Base-by-base conservation (phyloP, 805 yeast genomes). In the Metschnikowia picachoensis region DNA sequence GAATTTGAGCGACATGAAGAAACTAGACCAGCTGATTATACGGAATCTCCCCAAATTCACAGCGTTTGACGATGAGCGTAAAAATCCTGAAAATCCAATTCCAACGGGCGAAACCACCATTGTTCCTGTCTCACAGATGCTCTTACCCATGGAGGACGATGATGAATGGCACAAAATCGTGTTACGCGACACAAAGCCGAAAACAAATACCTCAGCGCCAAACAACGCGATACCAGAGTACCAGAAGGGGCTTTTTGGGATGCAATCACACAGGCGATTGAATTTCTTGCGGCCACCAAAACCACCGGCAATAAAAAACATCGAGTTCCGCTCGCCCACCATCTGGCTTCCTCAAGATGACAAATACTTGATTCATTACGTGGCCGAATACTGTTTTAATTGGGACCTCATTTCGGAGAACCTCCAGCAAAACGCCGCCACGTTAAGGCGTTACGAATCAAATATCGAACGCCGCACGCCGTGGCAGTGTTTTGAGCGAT, bases 401-500 rank as follows among this genome's bases (percentile, higher is more conserved):
- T 94, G 99, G 99, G 90, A 84, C 50, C 77, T 91, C 41, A 88
- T 94, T 17, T 82, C 97, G 3, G 86, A 91, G 7, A 87, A 86
- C 60, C 70, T 94, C 62, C 77, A 85, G 37, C 76, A 83, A 2
- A 73, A 77, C 41, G 78, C 89, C 2, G 78, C 88, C 0, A 74
- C 80, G 52, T 55, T 71, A 43, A 65, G 61, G 44, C 79, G 84
- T 12, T 90, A 88, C 62, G 78, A 82, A 33, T 86, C 98, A 0
- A 90, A 88, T 59, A 88, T 90, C 47, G 98, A 94, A 64, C 79
- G 97, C 59, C 78, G 99, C 59, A 94, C 98, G 0, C 95, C 99
- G 0, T 94, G 99, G 99, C 98, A 92, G 63, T 92, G 98, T 63
- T 94, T 94, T 69, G 99, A 94, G 65, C 73, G 99, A 54, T 94